Percentiles rank a stretch among this genome's conserved stretches.
phyloP scores from a whole-genome alignment of 192 early-diverging fungal species.

The Coemansia sp. region DNA sequence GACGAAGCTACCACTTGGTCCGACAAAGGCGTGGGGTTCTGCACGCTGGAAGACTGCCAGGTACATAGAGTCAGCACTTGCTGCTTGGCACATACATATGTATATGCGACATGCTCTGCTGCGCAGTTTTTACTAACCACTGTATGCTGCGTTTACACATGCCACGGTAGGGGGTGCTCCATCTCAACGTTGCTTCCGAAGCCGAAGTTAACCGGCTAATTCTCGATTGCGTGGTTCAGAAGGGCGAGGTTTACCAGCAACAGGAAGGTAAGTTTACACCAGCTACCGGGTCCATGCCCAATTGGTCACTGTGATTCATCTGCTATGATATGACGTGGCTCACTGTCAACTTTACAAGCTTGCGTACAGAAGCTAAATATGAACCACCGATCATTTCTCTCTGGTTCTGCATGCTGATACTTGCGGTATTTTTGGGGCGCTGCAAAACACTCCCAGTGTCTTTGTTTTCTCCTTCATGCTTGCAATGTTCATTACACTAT shows the following conservation, averaged over 20 bases:
- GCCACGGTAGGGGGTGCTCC: conserved; percentile 57
- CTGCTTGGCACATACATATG: background rate
- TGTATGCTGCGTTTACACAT: background rate
- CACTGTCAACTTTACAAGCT: background rate
- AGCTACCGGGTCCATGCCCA: background rate
- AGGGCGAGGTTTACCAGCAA: conserved; percentile 72
- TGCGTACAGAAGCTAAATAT: background rate
- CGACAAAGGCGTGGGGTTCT: conserved; percentile 84
- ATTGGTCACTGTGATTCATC: background rate
- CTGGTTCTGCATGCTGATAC: background rate
- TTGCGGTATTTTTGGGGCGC: background rate
- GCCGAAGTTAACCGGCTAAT: conserved; percentile 57
- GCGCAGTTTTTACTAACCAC: background rate
- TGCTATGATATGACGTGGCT: background rate
- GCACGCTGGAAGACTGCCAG: conserved; percentile 66
- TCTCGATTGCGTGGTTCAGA: conserved; percentile 73
- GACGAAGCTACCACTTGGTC: conserved; percentile 70
- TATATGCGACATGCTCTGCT: background rate
- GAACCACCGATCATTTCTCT: background rate
- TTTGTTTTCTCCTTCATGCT: background rate
- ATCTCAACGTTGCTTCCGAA: conserved; percentile 66
- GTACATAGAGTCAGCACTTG: conserved; percentile 29
- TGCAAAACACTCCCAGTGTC: background rate
- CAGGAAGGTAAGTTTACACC: conserved; percentile 73
- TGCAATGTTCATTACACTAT: conserved; percentile 10